Base-by-base conservation (phyloP, 2,329 filamentous ascomycete species). In the Teratosphaeria gauchensis region DNA sequence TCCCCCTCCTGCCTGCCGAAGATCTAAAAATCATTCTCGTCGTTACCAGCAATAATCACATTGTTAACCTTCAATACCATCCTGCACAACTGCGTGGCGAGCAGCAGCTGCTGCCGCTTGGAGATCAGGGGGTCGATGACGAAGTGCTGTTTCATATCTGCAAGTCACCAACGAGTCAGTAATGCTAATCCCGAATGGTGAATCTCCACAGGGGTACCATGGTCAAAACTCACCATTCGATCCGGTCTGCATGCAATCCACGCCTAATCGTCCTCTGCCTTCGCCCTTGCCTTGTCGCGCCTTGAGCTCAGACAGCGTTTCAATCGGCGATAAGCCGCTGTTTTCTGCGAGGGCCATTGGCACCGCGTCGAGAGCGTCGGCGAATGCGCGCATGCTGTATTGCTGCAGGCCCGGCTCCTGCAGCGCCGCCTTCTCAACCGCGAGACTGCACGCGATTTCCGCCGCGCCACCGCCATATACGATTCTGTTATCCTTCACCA, bases 11-110 rank as follows among this genome's bases (percentile, higher is more conserved):
- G 24, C 24, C 24, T n/a, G n/a, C n/a, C 24, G 35, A 42, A 42
- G 35, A 12, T 53, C 8, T 68, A 96, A 76, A 87, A 96, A 68
- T 96, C 91, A 65, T 92, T 84, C 63, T 95, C 89, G 66, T 92
- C 92, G 64, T 84, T 85, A 58, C 92, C 92, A 60, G 90, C 85
- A 68, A 96, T 86, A 74, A 96, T 96, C 64, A 96, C 92, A 74
- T 96, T 95, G 81, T 96, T 96, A 73, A 86, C 82, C 85, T 96
- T 96, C 67, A 96, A 82, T 66, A 96, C 92, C 92, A 99, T 97
- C 66, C 94, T 86, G 80, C 94, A 97, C 66, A 99, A 80, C 79
- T 99, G 94, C 56, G 95, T 99, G 33, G 94, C 94, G 65, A 99
- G 83, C 78, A 96, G 85, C 61, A 99, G 83, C 78, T 99, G 94